Evolutionary conservation across 768 basidiomycete species (phyloP), one percentile per base, ranked within the genome.

Genomic region (Trametes sanguinea): DNA sequence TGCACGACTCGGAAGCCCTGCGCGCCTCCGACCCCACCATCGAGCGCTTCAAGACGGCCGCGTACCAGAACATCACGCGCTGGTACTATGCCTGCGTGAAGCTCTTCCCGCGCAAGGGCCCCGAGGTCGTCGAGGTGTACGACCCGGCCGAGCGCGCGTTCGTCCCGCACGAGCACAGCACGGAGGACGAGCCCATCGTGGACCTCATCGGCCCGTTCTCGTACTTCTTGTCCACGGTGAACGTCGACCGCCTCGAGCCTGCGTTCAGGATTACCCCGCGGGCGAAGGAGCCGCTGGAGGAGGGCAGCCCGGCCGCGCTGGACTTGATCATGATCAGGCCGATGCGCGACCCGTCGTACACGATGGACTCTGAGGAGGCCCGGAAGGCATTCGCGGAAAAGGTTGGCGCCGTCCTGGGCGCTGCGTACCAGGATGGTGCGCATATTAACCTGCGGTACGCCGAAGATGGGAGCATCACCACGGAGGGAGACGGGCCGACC

Each of bases 21-120:
- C 84, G 95, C 16, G 72, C 79, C 16, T 73, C 81, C 17, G 78
- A 88, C 30, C 94, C 94, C 4, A 87, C 89, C 7, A 75, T 94
- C 35, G 93, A 94, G 71, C 80, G 95, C 40, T 98, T 94, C 82
- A 90, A 94, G 74, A 75, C 90, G 39, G 95, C 96, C 2, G 95
- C 94, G 2, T 75, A 79, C 67, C 76, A 85, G 69, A 95, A 96
- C 71, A 83, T 84, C 60, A 79, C 79, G 16, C 83, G 83, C 44
- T 94, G 92, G 87, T 93, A 87, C 73, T 69, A 77, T 33, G 85
- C 86, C 37, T 71, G 65, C 42, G 85, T 86, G 56, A 84, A 75
- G 60, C 80, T 97, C 43, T 68, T 83, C 35, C 84, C 88, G 29
- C 60, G 75, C 3, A 67, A 77, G 13, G 72, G 73, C 43, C 68